A percentile compares a stretch with the other conserved stretches of the same genome.
These are phyloP conservation scores for Venturia effusa DNA, from an alignment of 2,329 filamentous ascomycete species.

Conservation along the genomic window DNA sequence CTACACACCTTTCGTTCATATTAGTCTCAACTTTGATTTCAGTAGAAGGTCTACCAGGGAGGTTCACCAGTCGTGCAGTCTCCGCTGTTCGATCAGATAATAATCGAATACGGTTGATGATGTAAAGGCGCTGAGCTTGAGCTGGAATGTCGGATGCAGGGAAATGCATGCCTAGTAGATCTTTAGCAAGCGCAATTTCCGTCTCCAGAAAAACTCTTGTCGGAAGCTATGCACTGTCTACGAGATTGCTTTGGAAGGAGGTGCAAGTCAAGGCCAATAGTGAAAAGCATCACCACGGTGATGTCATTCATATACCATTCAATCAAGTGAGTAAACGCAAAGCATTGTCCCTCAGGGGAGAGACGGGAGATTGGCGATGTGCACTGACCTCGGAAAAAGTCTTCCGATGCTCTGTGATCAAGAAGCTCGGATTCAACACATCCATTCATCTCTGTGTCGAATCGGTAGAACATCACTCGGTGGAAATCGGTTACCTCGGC, in stretches of 20 bases:
- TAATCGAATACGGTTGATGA: background rate
- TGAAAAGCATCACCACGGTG: too few relatives aligned
- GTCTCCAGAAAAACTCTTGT: too few relatives aligned
- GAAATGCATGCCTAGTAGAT: background rate
- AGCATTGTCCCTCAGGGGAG: too few relatives aligned
- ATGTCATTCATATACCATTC: too few relatives aligned
- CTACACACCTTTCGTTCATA: background rate
- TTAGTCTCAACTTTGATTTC: background rate
- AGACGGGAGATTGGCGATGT: background rate
- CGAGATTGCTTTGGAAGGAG: too few relatives aligned
- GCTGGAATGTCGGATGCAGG: background rate
- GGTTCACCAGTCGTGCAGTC: background rate
- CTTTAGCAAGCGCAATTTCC: background rate
- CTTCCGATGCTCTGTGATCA: background rate
- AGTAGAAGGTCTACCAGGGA: too few relatives aligned
- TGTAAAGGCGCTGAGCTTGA: background rate
- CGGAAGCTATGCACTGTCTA: too few relatives aligned
- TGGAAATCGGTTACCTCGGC: background rate
- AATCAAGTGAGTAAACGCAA: too few relatives aligned
- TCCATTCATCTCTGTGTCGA: slow-evolving; percentile 1
- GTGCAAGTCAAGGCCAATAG: too few relatives aligned
- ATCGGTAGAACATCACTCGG: slow-evolving; percentile 2
- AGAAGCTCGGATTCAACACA: background rate
- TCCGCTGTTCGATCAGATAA: background rate
- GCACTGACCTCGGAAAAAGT: slow-evolving; percentile 1